A percentile compares a stretch with the other conserved stretches of the same genome.
Conservation (phyloP, 257 asterid genomes). For the Thymus mandschuricus region DNA sequence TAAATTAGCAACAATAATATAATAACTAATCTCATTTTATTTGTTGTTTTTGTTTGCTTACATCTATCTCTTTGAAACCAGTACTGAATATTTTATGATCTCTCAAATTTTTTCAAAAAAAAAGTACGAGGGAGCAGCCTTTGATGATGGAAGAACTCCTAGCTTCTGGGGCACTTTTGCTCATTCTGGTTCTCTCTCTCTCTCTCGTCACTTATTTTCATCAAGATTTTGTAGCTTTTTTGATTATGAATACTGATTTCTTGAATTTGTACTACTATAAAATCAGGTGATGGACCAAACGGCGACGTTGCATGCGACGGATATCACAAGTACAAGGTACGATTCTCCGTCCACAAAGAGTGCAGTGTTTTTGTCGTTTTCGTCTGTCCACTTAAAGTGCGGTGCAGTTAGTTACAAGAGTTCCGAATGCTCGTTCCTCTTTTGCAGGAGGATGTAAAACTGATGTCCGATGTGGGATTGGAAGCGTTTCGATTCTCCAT, state of each 20-base stretch:
- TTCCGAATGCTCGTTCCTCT: too few species aligned
- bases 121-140: slow-evolving; percentile 53
- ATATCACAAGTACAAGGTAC: slow-evolving; percentile 57
- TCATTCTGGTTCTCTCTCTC: slow-evolving; percentile 33
- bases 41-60: too few species aligned
- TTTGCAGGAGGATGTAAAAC: slow-evolving; percentile 42
- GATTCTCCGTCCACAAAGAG: background rate
- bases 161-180: slow-evolving; percentile 52
- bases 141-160: slow-evolving; percentile 60
- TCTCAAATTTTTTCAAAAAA: too few species aligned
- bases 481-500: slow-evolving; percentile 44
- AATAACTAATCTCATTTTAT: too few species aligned
- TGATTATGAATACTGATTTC: too few species aligned
- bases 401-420: too few species aligned
- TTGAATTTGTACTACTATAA: background rate
- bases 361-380: too few species aligned
- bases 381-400: too few species aligned
- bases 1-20: too few species aligned
- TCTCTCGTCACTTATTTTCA: background rate
- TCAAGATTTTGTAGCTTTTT: too few species aligned
- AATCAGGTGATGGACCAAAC: slow-evolving; percentile 42
- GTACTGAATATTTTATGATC: too few species aligned
- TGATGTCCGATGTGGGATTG: slow-evolving; percentile 42
- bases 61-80: too few species aligned
- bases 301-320: slow-evolving; percentile 51